Percentiles rank a stretch among this genome's conserved stretches.
phyloP scores from a whole-genome alignment of 108 stramenopile species.

The Pinguiococcus pyrenoidosus region DNA sequence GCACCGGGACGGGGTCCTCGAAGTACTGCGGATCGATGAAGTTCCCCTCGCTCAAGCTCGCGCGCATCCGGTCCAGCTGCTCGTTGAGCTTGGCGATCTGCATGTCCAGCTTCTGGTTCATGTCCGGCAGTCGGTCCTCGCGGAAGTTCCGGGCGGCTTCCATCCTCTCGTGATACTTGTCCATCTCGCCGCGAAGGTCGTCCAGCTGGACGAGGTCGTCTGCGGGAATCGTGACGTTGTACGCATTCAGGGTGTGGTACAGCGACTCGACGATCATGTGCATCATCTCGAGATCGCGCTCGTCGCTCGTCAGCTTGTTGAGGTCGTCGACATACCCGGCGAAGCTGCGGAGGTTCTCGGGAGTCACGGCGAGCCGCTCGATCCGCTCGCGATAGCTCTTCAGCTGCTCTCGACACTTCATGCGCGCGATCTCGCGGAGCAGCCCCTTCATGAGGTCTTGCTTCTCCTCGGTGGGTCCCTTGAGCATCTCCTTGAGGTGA shows the following conservation, averaged over 20 bases:
- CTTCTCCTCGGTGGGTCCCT: constrained; percentile 29
- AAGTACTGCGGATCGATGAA: constrained; percentile 27
- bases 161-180: constrained; percentile 20
- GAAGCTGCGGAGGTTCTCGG: constrained; percentile 35
- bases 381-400: constrained; percentile 26
- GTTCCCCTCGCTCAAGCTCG: constrained; percentile 17
- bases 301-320: constrained; percentile 13
- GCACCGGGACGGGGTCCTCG: constrained; percentile 11
- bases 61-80: constrained; percentile 17
- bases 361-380: constrained; percentile 9
- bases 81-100: constrained; percentile 36
- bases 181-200: constrained; percentile 21
- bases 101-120: constrained; percentile 26
- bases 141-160: constrained; percentile 14
- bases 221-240: constrained; percentile 23
- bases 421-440: constrained; percentile 33
- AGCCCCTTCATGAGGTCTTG: constrained; percentile 36
- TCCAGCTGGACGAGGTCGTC: constrained; percentile 41
- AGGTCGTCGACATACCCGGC: constrained; percentile 31
- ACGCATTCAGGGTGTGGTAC: constrained; percentile 24
- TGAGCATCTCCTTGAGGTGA: constrained; percentile 34
- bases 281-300: constrained; percentile 11
- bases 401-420: constrained; percentile 27
- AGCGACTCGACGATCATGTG: constrained; percentile 35
- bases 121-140: constrained; percentile 29